Conservation (phyloP, 805 yeast species). For the Nakazawaea anatomiae region DNA sequence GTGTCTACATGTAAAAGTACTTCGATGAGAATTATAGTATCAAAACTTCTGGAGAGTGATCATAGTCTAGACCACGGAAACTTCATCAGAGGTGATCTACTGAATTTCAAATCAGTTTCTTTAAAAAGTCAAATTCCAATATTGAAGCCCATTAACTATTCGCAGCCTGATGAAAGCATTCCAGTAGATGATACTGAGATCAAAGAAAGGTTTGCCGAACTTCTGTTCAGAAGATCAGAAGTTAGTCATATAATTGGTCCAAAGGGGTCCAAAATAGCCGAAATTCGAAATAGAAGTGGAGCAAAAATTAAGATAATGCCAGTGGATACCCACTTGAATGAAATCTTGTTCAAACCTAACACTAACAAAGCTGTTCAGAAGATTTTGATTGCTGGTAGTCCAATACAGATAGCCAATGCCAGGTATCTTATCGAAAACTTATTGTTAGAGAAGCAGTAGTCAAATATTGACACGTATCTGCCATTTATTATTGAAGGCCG, state of each 20-base stretch:
- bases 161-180: background rate
- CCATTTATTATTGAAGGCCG: background rate
- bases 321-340: constrained; percentile 14
- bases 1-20: background rate
- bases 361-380: constrained; percentile 18
- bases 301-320: constrained; percentile 37
- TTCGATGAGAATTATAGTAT: background rate
- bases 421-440: constrained; percentile 18
- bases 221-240: constrained; percentile 23
- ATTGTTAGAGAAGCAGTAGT: constrained; percentile 1
- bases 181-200: background rate
- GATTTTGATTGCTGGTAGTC: constrained; percentile 25
- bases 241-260: constrained; percentile 37
- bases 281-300: constrained; percentile 21
- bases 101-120: background rate
- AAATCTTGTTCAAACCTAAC: constrained; percentile 9
- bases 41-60: background rate
- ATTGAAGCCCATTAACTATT: background rate
- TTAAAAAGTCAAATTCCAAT: background rate
- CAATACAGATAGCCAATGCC: constrained; percentile 20
- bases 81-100: background rate
- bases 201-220: background rate
- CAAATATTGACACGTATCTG: background rate
- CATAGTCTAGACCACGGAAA: background rate
- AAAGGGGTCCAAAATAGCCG: constrained; percentile 32